Evolutionary conservation across 768 basidiomycete species (phyloP).

Genomic region (Agaricus subrufescens): DNA sequence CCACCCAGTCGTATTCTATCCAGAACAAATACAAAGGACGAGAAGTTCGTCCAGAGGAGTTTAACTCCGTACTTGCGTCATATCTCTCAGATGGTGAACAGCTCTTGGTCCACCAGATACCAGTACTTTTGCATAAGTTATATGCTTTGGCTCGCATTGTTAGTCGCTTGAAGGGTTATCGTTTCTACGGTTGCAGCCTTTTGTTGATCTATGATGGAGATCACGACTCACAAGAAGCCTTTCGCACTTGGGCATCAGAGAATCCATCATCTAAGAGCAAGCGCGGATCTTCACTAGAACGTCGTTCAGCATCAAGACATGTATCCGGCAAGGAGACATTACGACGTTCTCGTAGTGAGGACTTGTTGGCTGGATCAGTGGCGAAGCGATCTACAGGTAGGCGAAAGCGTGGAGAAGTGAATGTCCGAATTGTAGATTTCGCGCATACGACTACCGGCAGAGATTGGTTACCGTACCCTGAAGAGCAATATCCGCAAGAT

Average conservation of each 20-base stretch:
- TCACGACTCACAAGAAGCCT: constrained; percentile 75
- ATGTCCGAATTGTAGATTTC: constrained; percentile 96
- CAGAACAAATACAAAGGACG: constrained; percentile 98
- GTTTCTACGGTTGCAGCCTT: constrained; percentile 97
- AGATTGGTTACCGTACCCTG: constrained; percentile 76
- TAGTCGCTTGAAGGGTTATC: constrained; percentile 85
- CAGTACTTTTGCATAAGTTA: constrained; percentile 83
- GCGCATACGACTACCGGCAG: constrained; percentile 95
- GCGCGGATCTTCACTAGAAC: constrained; percentile 75
- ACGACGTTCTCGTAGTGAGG: constrained; percentile 78
- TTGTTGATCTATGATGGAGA: constrained; percentile 98
- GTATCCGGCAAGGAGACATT: constrained; percentile 43
- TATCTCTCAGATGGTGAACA: constrained; percentile 85
- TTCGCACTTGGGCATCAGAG: constrained; percentile 57
- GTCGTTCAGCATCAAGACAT: constrained; percentile 41
- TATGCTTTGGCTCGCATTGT: constrained; percentile 93
- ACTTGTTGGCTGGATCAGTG: constrained; percentile 64
- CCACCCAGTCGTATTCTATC: constrained; percentile 77
- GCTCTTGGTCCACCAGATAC: constrained; percentile 89
- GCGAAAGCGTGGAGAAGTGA: constrained; percentile 85
- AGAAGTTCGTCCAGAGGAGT: constrained; percentile 82
- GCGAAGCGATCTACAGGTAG: constrained; percentile 59
- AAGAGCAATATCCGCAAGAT: constrained; percentile 36
- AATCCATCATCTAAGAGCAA: constrained; percentile 65
- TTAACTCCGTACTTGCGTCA: constrained; percentile 72